phyloP scores from a whole-genome alignment of 176 grass and related monocot species.

The Phoenix dactylifera region DNA sequence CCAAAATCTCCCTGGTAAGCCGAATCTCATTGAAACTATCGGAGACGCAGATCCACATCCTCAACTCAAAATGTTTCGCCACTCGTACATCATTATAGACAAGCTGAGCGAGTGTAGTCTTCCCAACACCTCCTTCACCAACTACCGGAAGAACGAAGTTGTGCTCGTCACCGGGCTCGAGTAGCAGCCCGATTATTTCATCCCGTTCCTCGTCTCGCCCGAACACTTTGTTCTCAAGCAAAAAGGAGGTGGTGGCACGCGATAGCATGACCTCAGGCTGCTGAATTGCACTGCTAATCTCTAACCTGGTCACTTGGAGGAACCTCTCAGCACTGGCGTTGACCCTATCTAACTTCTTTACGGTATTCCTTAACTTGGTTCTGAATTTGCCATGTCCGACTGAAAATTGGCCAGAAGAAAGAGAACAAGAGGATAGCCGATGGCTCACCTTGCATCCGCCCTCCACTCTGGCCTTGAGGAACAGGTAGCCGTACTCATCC shows the following conservation, averaged over 20 bases:
- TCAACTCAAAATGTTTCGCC: slow-evolving; percentile 25
- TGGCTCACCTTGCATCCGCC: background rate
- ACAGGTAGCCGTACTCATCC: slow-evolving; percentile 45
- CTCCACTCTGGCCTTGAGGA: slow-evolving; percentile 26
- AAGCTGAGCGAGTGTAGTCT: slow-evolving; percentile 46
- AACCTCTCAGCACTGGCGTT: slow-evolving; percentile 40
- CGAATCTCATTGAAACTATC: slow-evolving; percentile 28
- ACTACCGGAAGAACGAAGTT: slow-evolving; percentile 27
- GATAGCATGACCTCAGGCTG: slow-evolving; percentile 8
- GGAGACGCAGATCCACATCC: slow-evolving; percentile 49
- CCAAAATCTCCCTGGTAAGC: slow-evolving; percentile 39
- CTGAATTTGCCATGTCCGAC: slow-evolving; percentile 10
- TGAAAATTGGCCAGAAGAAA: slow-evolving; percentile 21
- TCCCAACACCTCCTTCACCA: slow-evolving; percentile 49
- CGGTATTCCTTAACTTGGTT: slow-evolving; percentile 25
- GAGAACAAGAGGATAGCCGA: background rate
- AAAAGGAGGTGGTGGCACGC: slow-evolving; percentile 28
- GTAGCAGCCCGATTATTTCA: slow-evolving; percentile 27
- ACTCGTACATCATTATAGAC: slow-evolving; percentile 41
- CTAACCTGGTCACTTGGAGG: slow-evolving; percentile 30
- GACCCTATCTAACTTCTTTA: slow-evolving; percentile 36
- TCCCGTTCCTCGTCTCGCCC: slow-evolving; percentile 36
- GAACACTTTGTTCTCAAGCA: slow-evolving; percentile 25
- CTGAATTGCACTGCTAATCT: slow-evolving; percentile 19
- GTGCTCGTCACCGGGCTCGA: slow-evolving; percentile 15